Evolutionary conservation across 176 grass and related monocot species (phyloP), one percentile per base, ranked within the genome.

Genomic region (Cocos nucifera): DNA sequence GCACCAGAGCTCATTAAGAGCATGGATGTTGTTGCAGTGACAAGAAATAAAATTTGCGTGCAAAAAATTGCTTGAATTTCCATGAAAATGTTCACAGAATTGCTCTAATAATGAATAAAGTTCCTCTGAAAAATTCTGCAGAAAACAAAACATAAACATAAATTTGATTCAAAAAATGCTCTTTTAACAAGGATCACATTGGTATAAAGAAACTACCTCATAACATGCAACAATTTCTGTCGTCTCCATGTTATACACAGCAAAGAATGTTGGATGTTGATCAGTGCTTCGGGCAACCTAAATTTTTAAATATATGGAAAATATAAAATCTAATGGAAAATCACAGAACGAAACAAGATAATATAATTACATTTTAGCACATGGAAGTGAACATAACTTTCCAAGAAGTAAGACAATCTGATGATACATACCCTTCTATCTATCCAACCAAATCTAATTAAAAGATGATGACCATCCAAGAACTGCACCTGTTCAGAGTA

Each of bases 201-300:
- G 6, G 56, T 22, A 56, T 32, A 22, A 19, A 22, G 15, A 22
- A 17, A 72, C 49, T 72, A 89, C 92, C 92, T 90, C 83, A 75
- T 90, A 88, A 67, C 90, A 88, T 65, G 92, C 87, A 77, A 96
- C 62, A 59, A 96, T 75, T 51, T 96, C 87, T 55, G 86, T 90
- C 3, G 91, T 96, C 55, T 96, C 91, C 91, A 96, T 96, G 86
- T 96, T 96, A 63, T 96, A 96, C 22, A 96, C 91, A 50, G 80
- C 91, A 90, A 90, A 96, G 65, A 96, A 96, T 55, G 91, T 78
- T 67, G 82, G 68, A 70, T 66, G 77, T 57, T 90, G 92, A 75
- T 90, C 86, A 63, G 83, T 75, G 26, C 35, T 77, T 64, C 78
- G 83, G 82, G 79, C 78, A 79, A 90, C 83, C 86, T 96, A 75